Percentiles rank a stretch among this genome's conserved stretches.
phyloP scores from a whole-genome alignment of 352 stramenopile species.

The Phytophthora macrochlamydospora region DNA sequence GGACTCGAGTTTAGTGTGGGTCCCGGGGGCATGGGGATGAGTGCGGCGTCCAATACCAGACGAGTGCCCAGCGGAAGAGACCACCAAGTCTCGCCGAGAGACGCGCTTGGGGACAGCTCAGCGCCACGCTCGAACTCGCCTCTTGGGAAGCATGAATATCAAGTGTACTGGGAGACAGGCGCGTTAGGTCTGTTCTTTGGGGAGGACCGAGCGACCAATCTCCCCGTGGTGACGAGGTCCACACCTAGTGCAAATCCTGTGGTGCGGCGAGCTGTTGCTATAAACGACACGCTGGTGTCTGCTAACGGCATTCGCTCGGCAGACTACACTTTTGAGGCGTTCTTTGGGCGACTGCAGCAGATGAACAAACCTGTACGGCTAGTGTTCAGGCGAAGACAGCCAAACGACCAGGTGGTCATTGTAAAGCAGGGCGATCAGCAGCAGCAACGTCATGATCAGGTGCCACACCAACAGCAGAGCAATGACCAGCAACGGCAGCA shows the following conservation, averaged over 20 bases:
- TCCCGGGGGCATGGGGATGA: slow-evolving; percentile 1
- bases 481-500: slow-evolving; percentile 22
- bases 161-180: slow-evolving; percentile 83
- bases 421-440: slow-evolving; percentile 37
- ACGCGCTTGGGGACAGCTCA: slow-evolving; percentile 14
- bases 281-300: slow-evolving; percentile 82
- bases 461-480: slow-evolving; percentile 22
- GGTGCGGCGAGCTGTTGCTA: slow-evolving; percentile 68
- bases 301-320: slow-evolving; percentile 74
- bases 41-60: slow-evolving; percentile 9
- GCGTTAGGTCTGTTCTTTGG: slow-evolving; percentile 87
- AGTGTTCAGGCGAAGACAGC: slow-evolving; percentile 59
- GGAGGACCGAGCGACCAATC: slow-evolving; percentile 66
- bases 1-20: slow-evolving; percentile 28
- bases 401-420: slow-evolving; percentile 36
- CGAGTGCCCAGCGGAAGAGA: slow-evolving; percentile 28
- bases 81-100: slow-evolving; percentile 47
- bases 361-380: slow-evolving; percentile 87
- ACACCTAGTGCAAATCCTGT: slow-evolving; percentile 70
- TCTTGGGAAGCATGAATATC: slow-evolving; percentile 48
- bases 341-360: slow-evolving; percentile 81
- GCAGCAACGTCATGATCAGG: slow-evolving; percentile 23
- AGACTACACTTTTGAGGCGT: slow-evolving; percentile 81
- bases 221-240: slow-evolving; percentile 81
- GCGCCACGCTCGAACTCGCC: slow-evolving; percentile 17